Evolutionary conservation across 495 filamentous ascomycete species (phyloP).

Genomic region (Bryoglossum gracile): DNA sequence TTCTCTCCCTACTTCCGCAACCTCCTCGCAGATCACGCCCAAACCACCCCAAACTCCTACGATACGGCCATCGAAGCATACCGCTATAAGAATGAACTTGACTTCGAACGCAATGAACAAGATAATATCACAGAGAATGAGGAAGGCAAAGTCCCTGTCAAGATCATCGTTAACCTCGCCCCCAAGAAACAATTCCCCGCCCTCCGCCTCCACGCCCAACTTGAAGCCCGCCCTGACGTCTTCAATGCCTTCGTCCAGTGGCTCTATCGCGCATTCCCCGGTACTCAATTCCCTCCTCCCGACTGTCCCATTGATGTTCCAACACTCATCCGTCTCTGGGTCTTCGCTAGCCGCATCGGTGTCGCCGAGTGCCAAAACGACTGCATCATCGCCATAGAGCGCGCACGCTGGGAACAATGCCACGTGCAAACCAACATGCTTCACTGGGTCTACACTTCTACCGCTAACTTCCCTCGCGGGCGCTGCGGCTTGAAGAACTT

Average conservation of each 20-base stretch:
- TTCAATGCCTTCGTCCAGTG: conserved; percentile 5
- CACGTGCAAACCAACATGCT: background rate
- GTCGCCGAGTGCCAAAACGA: conserved; percentile 5
- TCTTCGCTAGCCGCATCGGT: conserved; percentile 5
- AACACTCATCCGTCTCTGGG: conserved; percentile 8
- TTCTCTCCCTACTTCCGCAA: conserved; percentile 10
- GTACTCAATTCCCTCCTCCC: background rate
- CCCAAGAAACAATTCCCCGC: background rate
- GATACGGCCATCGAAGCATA: background rate
- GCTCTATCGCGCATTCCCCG: background rate
- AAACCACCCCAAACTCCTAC: background rate
- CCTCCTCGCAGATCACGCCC: background rate
- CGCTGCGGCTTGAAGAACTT: conserved; percentile 1
- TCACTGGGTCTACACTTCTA: conserved; percentile 5
- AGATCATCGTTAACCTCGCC: conserved; percentile 1
- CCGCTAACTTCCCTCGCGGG: background rate
- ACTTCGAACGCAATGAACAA: background rate
- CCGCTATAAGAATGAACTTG: background rate
- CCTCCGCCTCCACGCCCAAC: background rate
- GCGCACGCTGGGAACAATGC: background rate
- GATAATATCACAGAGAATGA: background rate
- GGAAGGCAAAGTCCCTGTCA: background rate
- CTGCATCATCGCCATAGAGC: conserved; percentile 5
- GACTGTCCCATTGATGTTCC: background rate
- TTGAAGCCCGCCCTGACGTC: background rate